Base-by-base conservation (phyloP, 768 basidiomycete genomes). In the Cubamyces lactineus region DNA sequence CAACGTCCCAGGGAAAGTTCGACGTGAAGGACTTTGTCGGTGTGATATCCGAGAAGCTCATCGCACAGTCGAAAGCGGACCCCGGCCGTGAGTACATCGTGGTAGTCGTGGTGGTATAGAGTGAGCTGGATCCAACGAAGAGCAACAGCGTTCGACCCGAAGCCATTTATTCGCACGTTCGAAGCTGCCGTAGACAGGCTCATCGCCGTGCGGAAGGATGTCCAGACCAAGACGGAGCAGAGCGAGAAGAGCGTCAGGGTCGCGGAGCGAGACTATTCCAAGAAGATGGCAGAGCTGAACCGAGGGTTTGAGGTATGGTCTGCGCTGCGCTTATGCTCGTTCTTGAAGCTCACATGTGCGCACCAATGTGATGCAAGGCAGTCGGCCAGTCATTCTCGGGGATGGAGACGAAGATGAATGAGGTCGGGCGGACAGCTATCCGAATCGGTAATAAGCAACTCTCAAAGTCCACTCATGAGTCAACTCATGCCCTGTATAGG, bases 401-500 rank as follows among this genome's bases (percentile, higher is more conserved):
- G 6, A 95, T 98, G 86, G 96, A 98, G 72, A 84, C 79, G 64
- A 87, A 89, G 69, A 94, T 98, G 81, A 93, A 87, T 58, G 89
- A 95, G 70, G 96, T 99, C 34, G 94, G 96, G 39, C 84, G 92
- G 56, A 96, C 95, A 15, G 94, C 97, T 15, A 88, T 98, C 49
- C 83, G 96, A 51, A 97, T 98, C 67, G 97, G 96, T 89, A 53
- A 66, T 34, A 84, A 62, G 34, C 21, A 28, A 5, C 16, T 9
- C 34, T 34, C 9, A 7, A 34, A 6, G 34, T 9, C 34, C 34
- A 7, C 6, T 1, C 34, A 7, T 34, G 6, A 34, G 9, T 9
- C 21, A 26, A 15, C 24, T 5, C 13, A 1, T 26, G 48, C 4
- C 49, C 15, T 30, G 17, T 23, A 21, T 69, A 96, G 94, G 95